These are phyloP conservation scores for Alternaria novae-zelandiae DNA, from an alignment of 2,329 filamentous ascomycete genomes.

Conservation along the genomic window DNA sequence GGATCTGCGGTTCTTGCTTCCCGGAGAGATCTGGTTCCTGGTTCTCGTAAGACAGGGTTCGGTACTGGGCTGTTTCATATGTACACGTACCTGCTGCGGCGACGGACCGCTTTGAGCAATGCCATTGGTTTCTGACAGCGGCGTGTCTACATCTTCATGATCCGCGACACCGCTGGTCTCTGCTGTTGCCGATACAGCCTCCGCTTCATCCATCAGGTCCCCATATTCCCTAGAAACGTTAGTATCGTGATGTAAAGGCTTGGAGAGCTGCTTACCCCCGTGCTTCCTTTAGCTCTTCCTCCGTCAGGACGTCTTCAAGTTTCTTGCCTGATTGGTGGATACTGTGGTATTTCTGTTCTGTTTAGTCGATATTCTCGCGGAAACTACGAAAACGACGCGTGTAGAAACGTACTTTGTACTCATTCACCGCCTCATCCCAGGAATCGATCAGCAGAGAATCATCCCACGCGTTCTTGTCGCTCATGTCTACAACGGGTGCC, in stretches of 20 bases:
- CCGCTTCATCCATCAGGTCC: constrained; percentile 35
- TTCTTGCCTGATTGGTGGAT: constrained; percentile 46
- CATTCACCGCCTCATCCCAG: constrained; percentile 45
- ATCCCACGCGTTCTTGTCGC: constrained; percentile 46
- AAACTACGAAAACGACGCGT: neutral
- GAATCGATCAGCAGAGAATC: constrained; percentile 44
- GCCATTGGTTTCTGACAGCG: constrained; percentile 24
- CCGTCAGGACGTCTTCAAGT: constrained; percentile 43
- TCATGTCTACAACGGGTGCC: constrained; percentile 35
- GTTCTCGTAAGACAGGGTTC: constrained; percentile 29
- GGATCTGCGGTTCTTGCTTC: constrained; percentile 25
- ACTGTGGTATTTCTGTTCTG: constrained; percentile 47
- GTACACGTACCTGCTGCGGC: constrained; percentile 36
- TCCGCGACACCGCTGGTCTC: constrained; percentile 32
- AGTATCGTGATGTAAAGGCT: constrained; percentile 1
- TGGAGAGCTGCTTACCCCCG: constrained; percentile 28
- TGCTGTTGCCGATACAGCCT: constrained; percentile 18
- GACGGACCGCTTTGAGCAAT: constrained; percentile 10
- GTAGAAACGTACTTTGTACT: constrained; percentile 42
- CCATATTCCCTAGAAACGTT: constrained; percentile 38
- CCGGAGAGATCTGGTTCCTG: constrained; percentile 38
- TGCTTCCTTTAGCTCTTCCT: constrained; percentile 40
- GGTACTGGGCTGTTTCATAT: constrained; percentile 15
- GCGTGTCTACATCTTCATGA: constrained; percentile 29
- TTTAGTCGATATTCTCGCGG: constrained; percentile 9